phyloP scores from a whole-genome alignment of 1,284 basidiomycete genomes.

The Leccinum ponderosum region DNA sequence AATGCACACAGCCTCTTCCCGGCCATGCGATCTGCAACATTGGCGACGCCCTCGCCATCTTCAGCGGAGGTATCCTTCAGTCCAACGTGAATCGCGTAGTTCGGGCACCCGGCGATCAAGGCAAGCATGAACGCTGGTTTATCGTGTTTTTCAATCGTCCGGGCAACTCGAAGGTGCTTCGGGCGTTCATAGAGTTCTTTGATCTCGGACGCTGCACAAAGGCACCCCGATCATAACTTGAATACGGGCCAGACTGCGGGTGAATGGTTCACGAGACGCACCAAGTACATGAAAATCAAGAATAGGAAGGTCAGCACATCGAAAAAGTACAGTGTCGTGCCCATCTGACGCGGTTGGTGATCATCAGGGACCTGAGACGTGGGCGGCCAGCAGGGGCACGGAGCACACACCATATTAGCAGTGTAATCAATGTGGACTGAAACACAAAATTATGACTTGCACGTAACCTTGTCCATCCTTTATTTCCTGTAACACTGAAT shows the following conservation, averaged over 20 bases:
- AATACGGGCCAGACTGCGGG: background rate
- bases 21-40: background rate
- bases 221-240: background rate
- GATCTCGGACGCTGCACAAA: background rate
- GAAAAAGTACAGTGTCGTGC: background rate
- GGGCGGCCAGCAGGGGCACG: background rate
- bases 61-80: background rate
- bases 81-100: background rate
- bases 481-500: background rate
- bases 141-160: background rate
- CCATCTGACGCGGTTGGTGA: background rate
- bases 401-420: constrained; percentile 2
- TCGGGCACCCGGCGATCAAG: background rate
- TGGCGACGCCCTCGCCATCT: background rate
- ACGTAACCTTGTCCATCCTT: background rate
- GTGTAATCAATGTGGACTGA: background rate
- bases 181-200: constrained; percentile 9
- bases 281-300: background rate
- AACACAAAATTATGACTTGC: background rate
- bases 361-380: background rate
- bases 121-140: background rate
- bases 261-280: background rate
- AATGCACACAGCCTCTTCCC: too few species aligned
- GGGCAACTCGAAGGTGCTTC: background rate
- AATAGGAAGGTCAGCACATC: background rate